Evolutionary conservation across 257 asterid genomes (phyloP).

Genomic region (Lycium barbarum): DNA sequence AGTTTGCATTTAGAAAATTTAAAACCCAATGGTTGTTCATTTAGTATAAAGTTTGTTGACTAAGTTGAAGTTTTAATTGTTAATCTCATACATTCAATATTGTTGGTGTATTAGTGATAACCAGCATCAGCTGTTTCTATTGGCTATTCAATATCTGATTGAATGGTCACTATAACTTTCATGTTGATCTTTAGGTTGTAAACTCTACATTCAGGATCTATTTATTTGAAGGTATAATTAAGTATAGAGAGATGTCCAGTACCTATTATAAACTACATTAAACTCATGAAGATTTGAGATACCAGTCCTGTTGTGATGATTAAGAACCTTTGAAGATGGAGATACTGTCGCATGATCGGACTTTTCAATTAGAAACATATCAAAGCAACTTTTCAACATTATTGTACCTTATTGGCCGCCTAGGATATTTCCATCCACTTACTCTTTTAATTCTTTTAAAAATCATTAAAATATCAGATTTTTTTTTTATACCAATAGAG

Average conservation of each 20-base stretch:
- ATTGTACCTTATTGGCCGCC: constrained; percentile 9
- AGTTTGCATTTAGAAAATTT: too few relatives aligned
- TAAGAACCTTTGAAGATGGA: constrained; percentile 1
- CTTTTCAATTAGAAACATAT: neutral
- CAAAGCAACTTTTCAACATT: neutral
- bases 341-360: neutral
- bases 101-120: too few relatives aligned
- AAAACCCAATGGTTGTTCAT: too few relatives aligned
- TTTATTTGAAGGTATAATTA: neutral
- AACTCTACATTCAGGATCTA: neutral
- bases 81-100: too few relatives aligned
- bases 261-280: neutral
- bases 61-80: too few relatives aligned
- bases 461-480: neutral
- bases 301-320: neutral
- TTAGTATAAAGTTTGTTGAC: too few relatives aligned
- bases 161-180: neutral
- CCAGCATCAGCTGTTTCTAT: neutral
- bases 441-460: neutral
- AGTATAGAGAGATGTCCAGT: neutral
- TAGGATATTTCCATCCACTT: neutral
- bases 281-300: neutral
- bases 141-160: constrained; percentile 6
- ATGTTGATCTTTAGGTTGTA: neutral
- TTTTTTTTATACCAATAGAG: neutral